A percentile compares a stretch with the other conserved stretches of the same genome.
Conservation (phyloP, 352 stramenopile species). For the Poterioochromonas sp. region DNA sequence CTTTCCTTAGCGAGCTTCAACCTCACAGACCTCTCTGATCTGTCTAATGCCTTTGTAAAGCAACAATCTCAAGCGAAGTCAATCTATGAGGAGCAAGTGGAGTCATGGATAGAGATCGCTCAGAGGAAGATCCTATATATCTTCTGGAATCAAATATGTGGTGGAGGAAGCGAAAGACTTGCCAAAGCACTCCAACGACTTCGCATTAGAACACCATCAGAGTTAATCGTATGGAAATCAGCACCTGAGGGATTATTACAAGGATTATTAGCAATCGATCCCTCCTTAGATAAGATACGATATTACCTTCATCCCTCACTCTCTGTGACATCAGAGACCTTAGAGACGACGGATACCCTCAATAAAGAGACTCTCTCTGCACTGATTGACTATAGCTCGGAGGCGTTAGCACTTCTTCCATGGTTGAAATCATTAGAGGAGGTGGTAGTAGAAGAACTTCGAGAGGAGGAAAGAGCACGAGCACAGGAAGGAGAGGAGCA, state of each 20-base stretch:
- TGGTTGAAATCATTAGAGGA: conserved; percentile 1
- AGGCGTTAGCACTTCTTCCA: not conserved
- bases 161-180: not conserved
- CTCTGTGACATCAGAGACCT: too few relatives aligned
- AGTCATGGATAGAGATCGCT: not conserved
- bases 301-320: too few relatives aligned
- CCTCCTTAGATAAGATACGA: not conserved
- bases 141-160: not conserved
- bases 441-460: not conserved
- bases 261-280: not conserved
- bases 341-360: too few relatives aligned
- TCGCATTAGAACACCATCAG: not conserved
- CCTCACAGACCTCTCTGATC: too few relatives aligned
- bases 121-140: not conserved
- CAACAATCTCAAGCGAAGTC: too few relatives aligned
- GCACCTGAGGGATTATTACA: not conserved
- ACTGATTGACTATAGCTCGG: too few relatives aligned
- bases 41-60: too few relatives aligned
- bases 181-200: not conserved
- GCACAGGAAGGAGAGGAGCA: too few relatives aligned
- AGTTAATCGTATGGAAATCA: not conserved
- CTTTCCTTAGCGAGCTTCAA: too few relatives aligned
- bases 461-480: too few relatives aligned
- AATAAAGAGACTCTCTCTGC: too few relatives aligned
- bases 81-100: not conserved